Percentiles rank a stretch among this genome's conserved stretches.
Conservation (phyloP, 805 yeast species). For the Kodamaea laetipori region DNA sequence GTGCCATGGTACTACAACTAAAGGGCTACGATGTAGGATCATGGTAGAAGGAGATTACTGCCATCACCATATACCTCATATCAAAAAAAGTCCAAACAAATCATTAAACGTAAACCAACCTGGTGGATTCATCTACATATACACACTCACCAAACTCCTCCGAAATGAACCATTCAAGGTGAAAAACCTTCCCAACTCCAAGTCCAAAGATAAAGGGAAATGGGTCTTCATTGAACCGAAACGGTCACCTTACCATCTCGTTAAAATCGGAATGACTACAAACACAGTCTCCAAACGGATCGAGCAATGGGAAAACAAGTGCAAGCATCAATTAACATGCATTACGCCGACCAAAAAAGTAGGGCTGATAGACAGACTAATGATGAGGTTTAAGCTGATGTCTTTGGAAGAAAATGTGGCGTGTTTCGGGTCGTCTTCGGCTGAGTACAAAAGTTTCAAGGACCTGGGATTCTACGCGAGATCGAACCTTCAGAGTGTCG, state of each 20-base stretch:
- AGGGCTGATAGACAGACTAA: conserved; percentile 16
- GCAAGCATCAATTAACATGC: conserved; percentile 47
- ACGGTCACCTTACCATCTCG: conserved; percentile 38
- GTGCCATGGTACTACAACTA: conserved; percentile 45
- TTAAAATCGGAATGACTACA: conserved; percentile 59
- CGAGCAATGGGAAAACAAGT: conserved; percentile 54
- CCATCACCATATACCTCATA: conserved; percentile 39
- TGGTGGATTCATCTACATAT: conserved; percentile 52
- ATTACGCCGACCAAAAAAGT: conserved; percentile 31
- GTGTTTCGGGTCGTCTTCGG: conserved; percentile 3
- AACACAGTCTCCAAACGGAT: conserved; percentile 45
- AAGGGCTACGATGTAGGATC: conserved; percentile 44
- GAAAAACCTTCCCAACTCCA: conserved; percentile 28
- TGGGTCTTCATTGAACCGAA: conserved; percentile 40
- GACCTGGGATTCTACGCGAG: conserved; percentile 39
- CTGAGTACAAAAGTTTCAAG: conserved; percentile 1
- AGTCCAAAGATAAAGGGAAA: conserved; percentile 21
- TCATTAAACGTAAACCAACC: neutral
- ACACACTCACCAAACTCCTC: conserved; percentile 47
- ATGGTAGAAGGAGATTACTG: conserved; percentile 31
- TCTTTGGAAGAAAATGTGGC: conserved; percentile 10
- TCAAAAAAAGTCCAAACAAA: neutral
- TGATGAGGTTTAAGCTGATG: neutral
- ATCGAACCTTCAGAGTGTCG: conserved; percentile 35
- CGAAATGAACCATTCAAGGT: conserved; percentile 34